Evolutionary conservation across 345 rosid species (phyloP), one percentile per base, ranked within the genome.

Genomic region (Eucalyptus melliodora): DNA sequence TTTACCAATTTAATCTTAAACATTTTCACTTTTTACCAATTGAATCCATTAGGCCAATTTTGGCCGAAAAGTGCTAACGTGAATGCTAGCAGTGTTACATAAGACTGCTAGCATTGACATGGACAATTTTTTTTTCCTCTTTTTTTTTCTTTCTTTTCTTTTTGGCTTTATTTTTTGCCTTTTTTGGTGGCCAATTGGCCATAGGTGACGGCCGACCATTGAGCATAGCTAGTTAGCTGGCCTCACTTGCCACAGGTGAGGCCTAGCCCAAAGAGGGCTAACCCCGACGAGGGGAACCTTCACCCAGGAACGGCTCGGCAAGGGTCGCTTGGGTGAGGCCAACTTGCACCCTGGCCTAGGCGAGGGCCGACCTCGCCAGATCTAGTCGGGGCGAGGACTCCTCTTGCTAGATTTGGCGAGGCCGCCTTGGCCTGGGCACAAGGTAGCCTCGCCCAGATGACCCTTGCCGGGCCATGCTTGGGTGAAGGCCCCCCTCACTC

Each of bases 71-170:
- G 8, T 53, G 0, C 11, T 3, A 0, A 53, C 0, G 0, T 19
- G 0, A 4, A 53, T 2, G 2, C 1, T 1, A 0, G 1, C 1
- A 2, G 4, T 53, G 8, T 2, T 4, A 53, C 8, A 0, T 16
- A 50, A 3, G 2, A 51, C 0, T 51, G 0, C 4, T 0, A 0
- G 1, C 0, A 1, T 0, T 1, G 4, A 17, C 0, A 4, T 51
- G 0, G 9, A 53, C 4, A 53, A 3, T 1, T 53, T 51, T 51
- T 51, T 51, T 16, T n/a, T n/a, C n/a, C n/a, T n/a, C n/a, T 15
- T 51, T 51, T 51, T 51, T 51, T 51, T 3, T 3, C 4, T 51
- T 53, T 17, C 9, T 53, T 53, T 53, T 53, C 1, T 3, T 53
- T 51, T 53, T 19, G 2, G 24, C 4, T 19, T 53, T 17, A 1